phyloP scores from a whole-genome alignment of 106 monocot species.

The Hemerocallis citrina region DNA sequence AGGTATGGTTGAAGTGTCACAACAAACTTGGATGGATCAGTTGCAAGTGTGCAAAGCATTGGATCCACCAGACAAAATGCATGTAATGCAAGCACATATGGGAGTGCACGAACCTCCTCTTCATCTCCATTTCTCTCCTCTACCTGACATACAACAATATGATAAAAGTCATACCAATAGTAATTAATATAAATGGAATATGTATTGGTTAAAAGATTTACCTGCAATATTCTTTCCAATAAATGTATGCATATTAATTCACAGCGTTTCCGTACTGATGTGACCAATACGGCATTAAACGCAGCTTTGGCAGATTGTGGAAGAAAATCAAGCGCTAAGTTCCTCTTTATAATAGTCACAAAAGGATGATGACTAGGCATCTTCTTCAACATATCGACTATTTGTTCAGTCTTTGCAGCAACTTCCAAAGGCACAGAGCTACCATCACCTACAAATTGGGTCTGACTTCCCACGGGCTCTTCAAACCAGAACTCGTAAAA shows the following conservation, averaged over 20 bases:
- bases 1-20: constrained; percentile 95
- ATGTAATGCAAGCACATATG: constrained; percentile 87
- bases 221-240: constrained; percentile 95
- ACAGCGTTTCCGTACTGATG: constrained; percentile 82
- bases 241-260: constrained; percentile 88
- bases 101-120: constrained; percentile 78
- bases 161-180: background rate
- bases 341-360: constrained; percentile 82
- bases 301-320: constrained; percentile 92
- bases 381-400: constrained; percentile 83
- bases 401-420: constrained; percentile 93
- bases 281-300: constrained; percentile 45
- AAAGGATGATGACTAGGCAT: constrained; percentile 79
- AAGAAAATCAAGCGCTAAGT: constrained; percentile 89
- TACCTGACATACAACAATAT: constrained; percentile 37
- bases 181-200: background rate
- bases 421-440: constrained; percentile 91
- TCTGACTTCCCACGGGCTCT: constrained; percentile 64
- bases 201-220: constrained; percentile 10
- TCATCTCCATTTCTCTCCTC: constrained; percentile 64
- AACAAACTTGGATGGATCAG: constrained; percentile 90
- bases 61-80: constrained; percentile 99
- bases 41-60: constrained; percentile 72
- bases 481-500: constrained; percentile 99
- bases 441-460: constrained; percentile 79